phyloP scores from a whole-genome alignment of 164 flowering plant genomes.

The Liquidambar formosana region DNA sequence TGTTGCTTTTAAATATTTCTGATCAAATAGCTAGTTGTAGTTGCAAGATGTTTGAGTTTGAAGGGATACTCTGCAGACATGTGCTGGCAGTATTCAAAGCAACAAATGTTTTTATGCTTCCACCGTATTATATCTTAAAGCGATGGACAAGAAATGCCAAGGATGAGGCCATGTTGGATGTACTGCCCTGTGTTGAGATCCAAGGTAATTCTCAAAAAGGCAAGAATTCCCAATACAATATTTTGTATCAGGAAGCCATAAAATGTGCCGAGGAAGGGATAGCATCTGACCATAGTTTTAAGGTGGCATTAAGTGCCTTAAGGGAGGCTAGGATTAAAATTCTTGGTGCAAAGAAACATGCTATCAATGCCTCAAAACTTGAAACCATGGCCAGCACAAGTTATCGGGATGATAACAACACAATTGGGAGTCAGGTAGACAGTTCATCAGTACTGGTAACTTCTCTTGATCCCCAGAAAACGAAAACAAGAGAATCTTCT shows the following conservation, averaged over 20 bases:
- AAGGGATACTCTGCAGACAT: constrained; percentile 40
- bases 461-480: constrained; percentile 6
- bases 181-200: constrained; percentile 16
- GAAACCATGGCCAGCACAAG: constrained; percentile 19
- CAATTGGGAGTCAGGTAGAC: constrained; percentile 21
- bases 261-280: constrained; percentile 44
- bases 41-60: constrained; percentile 39
- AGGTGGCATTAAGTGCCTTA: constrained; percentile 34
- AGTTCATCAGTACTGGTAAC: constrained; percentile 6
- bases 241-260: constrained; percentile 39
- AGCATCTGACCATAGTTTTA: constrained; percentile 41
- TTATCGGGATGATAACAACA: constrained; percentile 18
- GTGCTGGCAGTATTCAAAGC: constrained; percentile 35
- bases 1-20: constrained; percentile 22
- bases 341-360: constrained; percentile 36
- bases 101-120: constrained; percentile 30
- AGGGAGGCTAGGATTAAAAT: constrained; percentile 35
- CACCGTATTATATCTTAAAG: constrained; percentile 34
- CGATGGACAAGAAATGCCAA: constrained; percentile 41
- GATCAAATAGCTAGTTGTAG: constrained; percentile 32
- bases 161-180: constrained; percentile 25
- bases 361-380: constrained; percentile 18
- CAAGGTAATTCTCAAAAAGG: constrained; percentile 26
- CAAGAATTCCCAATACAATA: constrained; percentile 35
- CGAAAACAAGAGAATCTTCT: constrained; percentile 13